Evolutionary conservation across 257 asterid species (phyloP).

Genomic region (Knoxia roxburghii): DNA sequence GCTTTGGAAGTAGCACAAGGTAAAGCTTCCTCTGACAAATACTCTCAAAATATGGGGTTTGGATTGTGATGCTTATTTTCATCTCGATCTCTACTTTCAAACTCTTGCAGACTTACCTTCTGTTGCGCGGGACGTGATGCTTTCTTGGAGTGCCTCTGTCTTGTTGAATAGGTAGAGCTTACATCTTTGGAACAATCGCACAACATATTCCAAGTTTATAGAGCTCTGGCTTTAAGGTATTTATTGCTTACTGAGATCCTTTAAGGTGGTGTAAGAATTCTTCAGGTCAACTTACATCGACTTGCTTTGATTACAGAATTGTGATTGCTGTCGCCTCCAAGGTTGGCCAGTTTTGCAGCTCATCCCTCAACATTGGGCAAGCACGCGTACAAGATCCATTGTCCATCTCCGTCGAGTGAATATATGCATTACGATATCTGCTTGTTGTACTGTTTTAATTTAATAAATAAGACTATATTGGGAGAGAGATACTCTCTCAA

Average conservation of each 20-base stretch:
- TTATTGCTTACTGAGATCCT: neutral
- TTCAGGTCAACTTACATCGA: neutral
- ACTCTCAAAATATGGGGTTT: neutral
- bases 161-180: slow-evolving; percentile 49
- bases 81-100: neutral
- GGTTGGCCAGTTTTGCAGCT: too few species aligned
- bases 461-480: too few species aligned
- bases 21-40: slow-evolving; percentile 24
- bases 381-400: too few species aligned
- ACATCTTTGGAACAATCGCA: neutral
- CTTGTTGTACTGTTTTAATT: too few species aligned
- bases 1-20: slow-evolving; percentile 89
- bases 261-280: neutral
- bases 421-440: too few species aligned
- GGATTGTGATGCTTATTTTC: slow-evolving; percentile 6
- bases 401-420: too few species aligned
- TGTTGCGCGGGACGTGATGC: slow-evolving; percentile 85
- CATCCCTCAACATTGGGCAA: too few species aligned
- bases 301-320: neutral
- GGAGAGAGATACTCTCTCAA: too few species aligned
- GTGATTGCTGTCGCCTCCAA: too few species aligned
- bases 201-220: neutral
- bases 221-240: neutral
- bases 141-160: slow-evolving; percentile 83
- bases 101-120: slow-evolving; percentile 76